phyloP scores from a whole-genome alignment of 106 monocot genomes.

The Dendrobium nobile region DNA sequence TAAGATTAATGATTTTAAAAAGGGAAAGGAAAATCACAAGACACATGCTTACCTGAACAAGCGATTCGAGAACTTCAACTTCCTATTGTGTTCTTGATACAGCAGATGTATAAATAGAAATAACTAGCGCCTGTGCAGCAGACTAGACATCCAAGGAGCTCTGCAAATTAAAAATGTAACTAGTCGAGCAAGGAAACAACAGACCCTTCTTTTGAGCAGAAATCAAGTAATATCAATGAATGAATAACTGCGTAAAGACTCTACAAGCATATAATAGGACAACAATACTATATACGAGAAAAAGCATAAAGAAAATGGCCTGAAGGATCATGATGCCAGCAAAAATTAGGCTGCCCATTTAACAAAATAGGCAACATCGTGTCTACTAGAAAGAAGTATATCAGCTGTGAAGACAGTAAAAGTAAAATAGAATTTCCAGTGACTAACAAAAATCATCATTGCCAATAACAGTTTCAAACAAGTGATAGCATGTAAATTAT shows the following conservation, averaged over 20 bases:
- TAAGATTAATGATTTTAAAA: not conserved
- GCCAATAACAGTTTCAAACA: no score
- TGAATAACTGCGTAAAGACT: not conserved
- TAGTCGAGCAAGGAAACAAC: not conserved
- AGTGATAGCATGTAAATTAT: no score
- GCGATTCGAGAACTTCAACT: constrained; percentile 24
- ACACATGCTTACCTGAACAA: constrained; percentile 39
- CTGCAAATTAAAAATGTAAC: constrained; percentile 16
- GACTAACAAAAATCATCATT: no score
- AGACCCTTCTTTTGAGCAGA: not conserved
- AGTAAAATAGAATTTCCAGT: not conserved
- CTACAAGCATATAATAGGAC: not conserved
- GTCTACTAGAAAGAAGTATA: constrained; percentile 59
- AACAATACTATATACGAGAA: not conserved
- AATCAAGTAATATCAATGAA: not conserved
- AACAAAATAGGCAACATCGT: constrained; percentile 73
- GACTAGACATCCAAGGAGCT: constrained; percentile 60
- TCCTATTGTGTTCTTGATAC: constrained; percentile 16
- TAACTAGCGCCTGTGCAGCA: constrained; percentile 35
- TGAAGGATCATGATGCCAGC: constrained; percentile 64
- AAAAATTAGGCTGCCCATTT: constrained; percentile 73
- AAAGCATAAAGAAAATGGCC: constrained; percentile 22
- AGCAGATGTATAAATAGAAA: constrained; percentile 31
- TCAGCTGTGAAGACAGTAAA: constrained; percentile 42
- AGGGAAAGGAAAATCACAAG: not conserved